phyloP scores from a whole-genome alignment of 169 alveolate genomes.

The Cryptosporidium ubiquitum region DNA sequence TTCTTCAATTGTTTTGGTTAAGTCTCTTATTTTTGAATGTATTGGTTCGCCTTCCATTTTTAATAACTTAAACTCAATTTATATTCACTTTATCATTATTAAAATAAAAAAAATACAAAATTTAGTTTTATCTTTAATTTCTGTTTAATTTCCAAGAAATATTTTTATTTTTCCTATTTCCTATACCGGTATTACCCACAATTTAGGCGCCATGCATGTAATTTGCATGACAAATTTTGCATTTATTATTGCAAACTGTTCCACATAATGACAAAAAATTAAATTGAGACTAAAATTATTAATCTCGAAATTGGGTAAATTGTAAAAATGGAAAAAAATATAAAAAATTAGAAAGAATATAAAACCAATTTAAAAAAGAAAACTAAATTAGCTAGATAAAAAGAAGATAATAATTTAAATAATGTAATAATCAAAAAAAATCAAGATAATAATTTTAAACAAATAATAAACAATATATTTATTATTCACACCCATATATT shows the following conservation, averaged over 20 bases:
- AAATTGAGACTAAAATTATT: not conserved
- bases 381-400: not conserved
- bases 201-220: conserved; percentile 17
- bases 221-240: conserved; percentile 14
- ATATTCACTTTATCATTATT: not conserved
- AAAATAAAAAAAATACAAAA: not conserved
- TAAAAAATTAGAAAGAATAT: not conserved
- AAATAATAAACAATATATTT: not conserved
- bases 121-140: not conserved
- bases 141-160: not conserved
- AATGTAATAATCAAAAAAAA: not conserved
- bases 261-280: not conserved
- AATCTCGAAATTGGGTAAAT: conserved; percentile 41
- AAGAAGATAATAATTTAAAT: not conserved
- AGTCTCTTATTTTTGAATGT: conserved; percentile 28
- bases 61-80: not conserved
- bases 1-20: conserved; percentile 21
- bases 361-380: not conserved
- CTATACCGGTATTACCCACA: conserved; percentile 24
- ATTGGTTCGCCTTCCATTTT: conserved; percentile 38
- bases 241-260: not conserved
- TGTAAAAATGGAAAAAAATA: not conserved
- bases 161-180: not conserved
- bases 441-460: not conserved
- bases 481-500: not conserved